Conservation (phyloP, 495 filamentous ascomycete species). For the Lophiotrema nucula region DNA sequence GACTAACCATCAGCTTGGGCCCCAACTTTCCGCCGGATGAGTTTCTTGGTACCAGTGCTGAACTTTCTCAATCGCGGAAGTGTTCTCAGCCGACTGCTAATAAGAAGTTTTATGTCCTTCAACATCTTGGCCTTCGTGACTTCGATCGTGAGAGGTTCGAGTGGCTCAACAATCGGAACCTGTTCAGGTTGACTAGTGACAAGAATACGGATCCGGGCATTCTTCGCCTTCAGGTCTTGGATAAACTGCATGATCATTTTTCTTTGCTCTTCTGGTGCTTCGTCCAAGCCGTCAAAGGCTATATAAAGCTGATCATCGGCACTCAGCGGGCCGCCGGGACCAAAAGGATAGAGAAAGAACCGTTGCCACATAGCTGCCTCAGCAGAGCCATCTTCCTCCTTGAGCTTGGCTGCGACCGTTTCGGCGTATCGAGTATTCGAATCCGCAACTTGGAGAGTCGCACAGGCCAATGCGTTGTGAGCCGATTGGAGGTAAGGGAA, state of each 20-base stretch:
- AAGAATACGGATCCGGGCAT: not conserved
- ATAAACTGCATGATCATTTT: not conserved
- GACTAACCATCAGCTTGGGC: constrained; percentile 5
- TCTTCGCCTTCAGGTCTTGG: not conserved
- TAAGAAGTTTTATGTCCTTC: constrained; percentile 21
- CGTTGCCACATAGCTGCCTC: constrained; percentile 1
- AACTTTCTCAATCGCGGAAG: constrained; percentile 20
- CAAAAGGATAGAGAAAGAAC: constrained; percentile 1
- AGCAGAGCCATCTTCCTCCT: not conserved
- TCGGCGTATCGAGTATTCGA: constrained; percentile 4
- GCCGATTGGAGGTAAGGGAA: constrained; percentile 2
- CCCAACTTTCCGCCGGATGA: not conserved
- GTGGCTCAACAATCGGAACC: not conserved
- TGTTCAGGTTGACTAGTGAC: not conserved
- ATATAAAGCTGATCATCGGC: not conserved
- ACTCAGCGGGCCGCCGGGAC: not conserved
- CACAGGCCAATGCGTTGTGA: constrained; percentile 2
- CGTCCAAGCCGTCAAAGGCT: constrained; percentile 9
- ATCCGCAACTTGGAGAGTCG: constrained; percentile 10
- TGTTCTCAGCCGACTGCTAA: constrained; percentile 24
- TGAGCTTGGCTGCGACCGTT: not conserved
- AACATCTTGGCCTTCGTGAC: constrained; percentile 24
- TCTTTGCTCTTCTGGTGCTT: not conserved
- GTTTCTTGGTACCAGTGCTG: not conserved
- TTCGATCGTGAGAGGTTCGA: not conserved